phyloP scores from a whole-genome alignment of 2,329 filamentous ascomycete species.

The Leptographium wingfieldii region DNA sequence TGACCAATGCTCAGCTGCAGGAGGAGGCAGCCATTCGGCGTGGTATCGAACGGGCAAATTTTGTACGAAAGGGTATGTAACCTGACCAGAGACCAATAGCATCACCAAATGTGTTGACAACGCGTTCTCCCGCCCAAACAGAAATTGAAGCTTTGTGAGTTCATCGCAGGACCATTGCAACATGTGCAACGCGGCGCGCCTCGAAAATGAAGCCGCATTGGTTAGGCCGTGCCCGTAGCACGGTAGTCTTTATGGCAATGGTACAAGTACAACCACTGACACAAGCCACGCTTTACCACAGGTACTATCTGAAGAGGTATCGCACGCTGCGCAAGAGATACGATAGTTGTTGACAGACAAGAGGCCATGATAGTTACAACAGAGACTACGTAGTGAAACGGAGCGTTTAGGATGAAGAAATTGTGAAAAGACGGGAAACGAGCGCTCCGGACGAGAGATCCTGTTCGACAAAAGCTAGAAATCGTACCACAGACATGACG shows the following conservation, averaged over 20 bases:
- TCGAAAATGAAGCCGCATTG: too few species aligned
- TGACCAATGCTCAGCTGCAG: slow-evolving; percentile 54
- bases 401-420: neutral
- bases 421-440: neutral
- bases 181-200: too few species aligned
- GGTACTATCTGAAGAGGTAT: slow-evolving; percentile 88
- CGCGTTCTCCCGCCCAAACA: slow-evolving; percentile 20
- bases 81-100: neutral
- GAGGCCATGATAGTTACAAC: neutral
- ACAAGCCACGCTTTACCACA: slow-evolving; percentile 22
- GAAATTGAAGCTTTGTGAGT: slow-evolving; percentile 88
- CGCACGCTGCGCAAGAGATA: slow-evolving; percentile 75
- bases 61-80: slow-evolving; percentile 70
- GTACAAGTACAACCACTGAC: neutral
- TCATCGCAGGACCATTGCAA: neutral
- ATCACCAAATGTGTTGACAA: neutral
- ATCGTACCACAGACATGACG: neutral
- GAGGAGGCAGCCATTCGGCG: slow-evolving; percentile 65
- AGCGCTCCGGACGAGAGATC: neutral
- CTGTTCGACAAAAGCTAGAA: neutral
- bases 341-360: slow-evolving; percentile 23
- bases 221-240: too few species aligned
- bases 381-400: neutral
- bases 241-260: too few species aligned
- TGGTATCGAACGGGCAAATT: slow-evolving; percentile 68